Evolutionary conservation across 257 asterid species (phyloP).

Genomic region (Solanum neorickii): DNA sequence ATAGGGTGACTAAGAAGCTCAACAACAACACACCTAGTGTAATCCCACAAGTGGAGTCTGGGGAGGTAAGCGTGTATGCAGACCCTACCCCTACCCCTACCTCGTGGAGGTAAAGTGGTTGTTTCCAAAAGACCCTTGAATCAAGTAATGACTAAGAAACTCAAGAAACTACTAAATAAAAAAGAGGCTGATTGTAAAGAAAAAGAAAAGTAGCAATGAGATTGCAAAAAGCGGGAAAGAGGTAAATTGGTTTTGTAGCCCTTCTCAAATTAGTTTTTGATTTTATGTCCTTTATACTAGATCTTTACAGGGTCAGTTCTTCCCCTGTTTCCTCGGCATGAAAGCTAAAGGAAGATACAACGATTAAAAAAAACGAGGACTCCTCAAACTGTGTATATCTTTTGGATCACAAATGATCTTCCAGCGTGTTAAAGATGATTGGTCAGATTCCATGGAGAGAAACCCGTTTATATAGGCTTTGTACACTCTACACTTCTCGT

Average conservation of each 20-base stretch:
- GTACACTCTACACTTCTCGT: background rate
- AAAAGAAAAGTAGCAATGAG: background rate
- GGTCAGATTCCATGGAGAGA: background rate
- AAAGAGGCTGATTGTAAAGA: background rate
- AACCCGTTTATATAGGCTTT: background rate
- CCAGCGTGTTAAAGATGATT: background rate
- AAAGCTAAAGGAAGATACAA: background rate
- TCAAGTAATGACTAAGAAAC: background rate
- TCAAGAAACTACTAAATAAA: background rate
- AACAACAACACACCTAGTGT: background rate
- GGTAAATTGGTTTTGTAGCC: background rate
- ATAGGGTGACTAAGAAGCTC: background rate
- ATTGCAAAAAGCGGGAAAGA: background rate
- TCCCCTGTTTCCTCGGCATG: background rate
- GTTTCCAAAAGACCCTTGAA: background rate
- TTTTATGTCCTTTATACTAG: background rate
- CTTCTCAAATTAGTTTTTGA: background rate
- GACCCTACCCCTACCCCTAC: background rate
- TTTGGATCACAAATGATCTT: background rate
- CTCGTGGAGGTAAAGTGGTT: background rate
- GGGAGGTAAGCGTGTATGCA: background rate
- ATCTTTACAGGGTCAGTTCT: background rate
- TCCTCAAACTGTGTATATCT: background rate
- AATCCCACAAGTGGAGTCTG: background rate
- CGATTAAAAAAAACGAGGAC: background rate